These are phyloP conservation scores for Salmacisia buchloeana DNA, from an alignment of 1,284 basidiomycete genomes.

Conservation along the genomic window DNA sequence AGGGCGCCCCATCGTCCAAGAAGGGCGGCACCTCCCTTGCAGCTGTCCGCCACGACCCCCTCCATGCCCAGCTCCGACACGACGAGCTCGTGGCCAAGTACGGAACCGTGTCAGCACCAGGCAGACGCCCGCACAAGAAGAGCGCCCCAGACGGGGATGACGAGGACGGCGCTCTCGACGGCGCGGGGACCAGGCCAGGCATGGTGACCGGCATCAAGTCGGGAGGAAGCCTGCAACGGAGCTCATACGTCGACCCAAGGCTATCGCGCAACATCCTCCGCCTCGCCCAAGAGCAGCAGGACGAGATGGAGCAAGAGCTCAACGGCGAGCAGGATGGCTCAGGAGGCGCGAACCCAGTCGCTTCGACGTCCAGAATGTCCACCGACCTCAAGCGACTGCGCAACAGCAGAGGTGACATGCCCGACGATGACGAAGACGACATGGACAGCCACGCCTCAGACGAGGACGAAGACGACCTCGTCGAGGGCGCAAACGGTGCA, in stretches of 20 bases:
- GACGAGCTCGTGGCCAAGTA: slow-evolving; percentile 32
- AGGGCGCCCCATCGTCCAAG: slow-evolving; percentile 7
- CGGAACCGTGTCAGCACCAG: slow-evolving; percentile 31
- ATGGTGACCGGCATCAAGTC: slow-evolving; percentile 37
- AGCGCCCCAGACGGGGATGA: slow-evolving; percentile 13
- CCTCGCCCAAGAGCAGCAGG: slow-evolving; percentile 86
- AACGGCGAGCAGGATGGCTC: too few relatives aligned
- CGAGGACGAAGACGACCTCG: slow-evolving; percentile 31
- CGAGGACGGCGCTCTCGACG: slow-evolving; percentile 20
- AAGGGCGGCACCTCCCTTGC: too few relatives aligned
- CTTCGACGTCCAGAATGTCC: too few relatives aligned
- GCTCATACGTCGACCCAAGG: slow-evolving; percentile 54
- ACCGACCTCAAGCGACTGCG: slow-evolving; percentile 2
- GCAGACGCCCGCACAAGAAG: slow-evolving; percentile 22
- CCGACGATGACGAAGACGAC: slow-evolving; percentile 53
- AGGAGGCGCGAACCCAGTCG: too few relatives aligned
- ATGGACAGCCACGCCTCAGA: slow-evolving; percentile 43
- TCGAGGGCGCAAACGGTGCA: slow-evolving; percentile 31
- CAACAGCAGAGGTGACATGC: slow-evolving; percentile 53
- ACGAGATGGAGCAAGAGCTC: slow-evolving; percentile 61
- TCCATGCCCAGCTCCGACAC: slow-evolving; percentile 30
- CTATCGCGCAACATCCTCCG: slow-evolving; percentile 84
- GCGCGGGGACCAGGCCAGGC: slow-evolving; percentile 6
- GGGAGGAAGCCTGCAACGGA: slow-evolving; percentile 13
- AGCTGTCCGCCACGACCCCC: slow-evolving; percentile 34